phyloP scores from a whole-genome alignment of 768 basidiomycete species.

The Suillus sp. region DNA sequence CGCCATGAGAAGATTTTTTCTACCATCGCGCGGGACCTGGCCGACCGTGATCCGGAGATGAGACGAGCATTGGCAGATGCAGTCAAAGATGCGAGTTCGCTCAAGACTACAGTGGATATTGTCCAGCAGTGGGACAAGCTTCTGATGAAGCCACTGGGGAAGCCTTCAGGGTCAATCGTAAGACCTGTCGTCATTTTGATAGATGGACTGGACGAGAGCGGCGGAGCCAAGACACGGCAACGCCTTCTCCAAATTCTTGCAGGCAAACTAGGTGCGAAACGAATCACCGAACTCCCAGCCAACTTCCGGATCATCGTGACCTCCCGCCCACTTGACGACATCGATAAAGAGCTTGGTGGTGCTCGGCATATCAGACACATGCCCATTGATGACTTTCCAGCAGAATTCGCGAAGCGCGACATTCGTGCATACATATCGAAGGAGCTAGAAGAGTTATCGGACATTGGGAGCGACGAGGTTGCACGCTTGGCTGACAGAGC shows the following conservation, averaged over 20 bases:
- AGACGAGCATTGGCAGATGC: too few relatives aligned
- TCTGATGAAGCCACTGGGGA: conserved; percentile 15
- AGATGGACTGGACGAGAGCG: conserved; percentile 26
- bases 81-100: too few relatives aligned
- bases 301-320: conserved; percentile 16
- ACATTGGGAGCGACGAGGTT: not conserved
- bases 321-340: not conserved
- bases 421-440: not conserved
- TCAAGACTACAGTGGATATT: not conserved
- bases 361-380: not conserved
- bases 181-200: conserved; percentile 29
- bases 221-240: conserved; percentile 7
- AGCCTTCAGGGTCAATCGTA: conserved; percentile 10
- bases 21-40: too few relatives aligned
- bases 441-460: not conserved
- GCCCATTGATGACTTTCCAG: not conserved
- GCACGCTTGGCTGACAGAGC: too few relatives aligned
- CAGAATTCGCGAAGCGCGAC: not conserved
- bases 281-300: conserved; percentile 10
- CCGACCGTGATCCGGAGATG: too few relatives aligned
- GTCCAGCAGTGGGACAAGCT: conserved; percentile 20
- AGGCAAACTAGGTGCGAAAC: not conserved
- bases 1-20: too few relatives aligned
- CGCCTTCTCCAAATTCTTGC: conserved; percentile 17
- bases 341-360: not conserved